Evolutionary conservation across 1,284 basidiomycete genomes (phyloP), one percentile per base, ranked within the genome.

Genomic region (Neotropicomus parvogracilis): DNA sequence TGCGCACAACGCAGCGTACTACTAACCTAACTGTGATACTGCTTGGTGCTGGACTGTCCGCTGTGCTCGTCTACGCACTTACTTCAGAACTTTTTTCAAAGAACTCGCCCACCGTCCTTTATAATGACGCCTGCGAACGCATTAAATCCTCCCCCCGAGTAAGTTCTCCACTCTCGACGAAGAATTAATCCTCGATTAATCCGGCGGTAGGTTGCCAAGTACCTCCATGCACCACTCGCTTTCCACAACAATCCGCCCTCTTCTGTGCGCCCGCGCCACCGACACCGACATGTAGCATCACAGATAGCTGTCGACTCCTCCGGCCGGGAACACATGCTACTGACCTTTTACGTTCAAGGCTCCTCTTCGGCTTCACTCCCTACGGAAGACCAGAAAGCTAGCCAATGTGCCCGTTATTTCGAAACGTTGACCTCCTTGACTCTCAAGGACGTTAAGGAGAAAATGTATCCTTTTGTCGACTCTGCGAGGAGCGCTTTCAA

Each of bases 21-120:
- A 81, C 88, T 7, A 95, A 93, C 59, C 66, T 95, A 13, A 77
- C 81, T 7, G 87, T 97, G 43, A 92, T 97, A 54, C 60, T 94
- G 6, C 69, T 92, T 38, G 91, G 91, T 28, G 91, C 88, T 19
- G 87, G 83, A 27, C 75, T 91, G 28, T 91, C 90, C 36, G 81
- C 83, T 9, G 74, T 95, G 40, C 77, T 95, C 31, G 73, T 87
- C n/a, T 92, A 95, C 58, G 86, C 90, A 11, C 76, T 95, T 29
- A 86, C 85, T 11, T 88, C 90, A 19, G 92, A 95, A 68, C 75
- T 97, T 6, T 95, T 95, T 68, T 93, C 92, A 13, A 85, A 80
- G 63, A 97, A 97, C 69, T 95, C 91, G 26, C 91, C 93, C 2
- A 92, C 91, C 2, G 91, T 94, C 26, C 73, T 97, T 43, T 94